phyloP scores from a whole-genome alignment of 2,329 filamentous ascomycete species.

The Alternaria tenuissima region DNA sequence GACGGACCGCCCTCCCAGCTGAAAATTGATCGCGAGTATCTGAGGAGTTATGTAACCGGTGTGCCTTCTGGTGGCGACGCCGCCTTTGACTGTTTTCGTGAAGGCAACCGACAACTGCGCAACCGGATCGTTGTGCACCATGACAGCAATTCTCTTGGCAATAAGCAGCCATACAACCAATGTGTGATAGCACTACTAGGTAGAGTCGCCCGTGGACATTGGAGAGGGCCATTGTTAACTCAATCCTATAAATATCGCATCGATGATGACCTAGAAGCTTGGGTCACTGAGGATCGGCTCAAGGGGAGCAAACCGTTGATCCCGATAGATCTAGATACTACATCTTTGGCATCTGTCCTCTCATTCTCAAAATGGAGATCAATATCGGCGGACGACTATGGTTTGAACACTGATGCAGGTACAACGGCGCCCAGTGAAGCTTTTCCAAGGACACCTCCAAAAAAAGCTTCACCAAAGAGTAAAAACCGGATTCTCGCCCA shows the following conservation, averaged over 20 bases:
- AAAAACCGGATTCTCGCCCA: no score
- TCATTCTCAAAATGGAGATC: not conserved
- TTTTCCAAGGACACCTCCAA: no score
- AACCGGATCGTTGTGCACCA: not conserved
- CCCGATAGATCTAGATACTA: not conserved
- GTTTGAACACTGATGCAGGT: no score
- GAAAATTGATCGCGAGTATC: not conserved
- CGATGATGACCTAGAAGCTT: not conserved
- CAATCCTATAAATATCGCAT: not conserved
- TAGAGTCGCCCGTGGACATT: not conserved
- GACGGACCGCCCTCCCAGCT: not conserved
- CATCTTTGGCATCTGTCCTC: not conserved
- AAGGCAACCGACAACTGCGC: not conserved
- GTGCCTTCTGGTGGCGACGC: not conserved
- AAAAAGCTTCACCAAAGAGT: no score
- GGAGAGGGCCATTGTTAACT: not conserved
- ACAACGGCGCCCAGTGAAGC: no score
- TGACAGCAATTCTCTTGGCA: not conserved
- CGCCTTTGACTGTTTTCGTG: not conserved
- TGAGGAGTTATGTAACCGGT: not conserved
- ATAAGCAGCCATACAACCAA: not conserved
- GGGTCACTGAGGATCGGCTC: not conserved
- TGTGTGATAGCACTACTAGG: not conserved
- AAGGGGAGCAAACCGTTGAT: not conserved
- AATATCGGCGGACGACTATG: no score